Evolutionary conservation across 2,329 filamentous ascomycete genomes (phyloP), one percentile per base, ranked within the genome.

Genomic region (Parastagonospora avenae): DNA sequence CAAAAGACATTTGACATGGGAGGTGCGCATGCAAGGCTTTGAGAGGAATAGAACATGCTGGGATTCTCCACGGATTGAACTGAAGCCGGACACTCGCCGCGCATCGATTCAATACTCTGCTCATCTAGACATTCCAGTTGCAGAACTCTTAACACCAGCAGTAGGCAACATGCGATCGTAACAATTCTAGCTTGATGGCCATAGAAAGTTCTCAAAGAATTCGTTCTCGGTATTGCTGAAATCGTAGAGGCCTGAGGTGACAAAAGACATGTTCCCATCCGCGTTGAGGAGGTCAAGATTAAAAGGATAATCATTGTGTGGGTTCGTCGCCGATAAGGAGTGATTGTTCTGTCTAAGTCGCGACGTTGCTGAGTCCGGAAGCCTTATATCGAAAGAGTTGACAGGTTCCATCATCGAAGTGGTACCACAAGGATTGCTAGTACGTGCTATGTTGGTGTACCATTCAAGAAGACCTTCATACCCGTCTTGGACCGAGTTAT

Each of bases 261-360:
- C 52, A 37, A 55, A 55, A 14, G 48, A 41, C 15, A 45, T 42
- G 31, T 42, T 52, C 12, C 52, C 41, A 31, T 52, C 48, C 10
- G 50, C 32, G 38, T 49, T 52, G 2, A 55, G 30, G 10, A 55
- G 38, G 35, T 55, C 52, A n/a, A 55, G 40, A 36, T 55, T 45
- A 38, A 55, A 55, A n/a, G 52, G 52, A 38, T 48, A 55, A 1
- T 45, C 49, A 19, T 55, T 49, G 3, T 24, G 3, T 24, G 19
- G 19, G 19, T 24, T 24, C 19, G 19, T 24, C 19, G 19, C 3
- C 19, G 19, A 24, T 24, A 48, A 24, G 8, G 33, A 16, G 8
- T 8, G 32, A 27, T 42, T 27, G n/a, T 35, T 40, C 7, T n/a
- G 41, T 12, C n/a, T 15, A 33, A 30, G 6, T 24, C 16, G 41